These are phyloP conservation scores for Boletus eberwhitei DNA, from an alignment of 768 basidiomycete species.

Conservation along the genomic window DNA sequence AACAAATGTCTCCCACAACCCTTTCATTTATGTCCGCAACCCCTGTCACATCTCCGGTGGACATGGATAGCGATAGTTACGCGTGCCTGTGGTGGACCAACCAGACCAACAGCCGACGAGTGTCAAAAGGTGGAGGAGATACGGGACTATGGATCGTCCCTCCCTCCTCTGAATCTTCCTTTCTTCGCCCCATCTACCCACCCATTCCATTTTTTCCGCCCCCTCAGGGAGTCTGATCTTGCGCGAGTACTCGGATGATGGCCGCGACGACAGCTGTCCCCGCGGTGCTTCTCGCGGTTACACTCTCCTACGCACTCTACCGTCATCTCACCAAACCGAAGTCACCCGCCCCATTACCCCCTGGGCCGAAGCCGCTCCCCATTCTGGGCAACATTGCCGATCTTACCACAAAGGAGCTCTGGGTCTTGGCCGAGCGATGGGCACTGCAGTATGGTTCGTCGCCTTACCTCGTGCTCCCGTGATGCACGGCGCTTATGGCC, in stretches of 20 bases:
- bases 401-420: constrained; percentile 58
- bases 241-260: constrained; percentile 13
- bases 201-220: not conserved
- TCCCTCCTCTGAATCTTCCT: constrained; percentile 11
- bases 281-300: constrained; percentile 20
- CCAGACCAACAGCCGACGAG: not conserved
- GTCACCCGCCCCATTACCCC: constrained; percentile 46
- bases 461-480: no score
- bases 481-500: not conserved
- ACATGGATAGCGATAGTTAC: not conserved
- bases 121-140: constrained; percentile 11
- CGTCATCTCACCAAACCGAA: constrained; percentile 12
- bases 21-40: not conserved
- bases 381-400: constrained; percentile 63
- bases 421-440: constrained; percentile 62
- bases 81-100: not conserved
- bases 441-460: constrained; percentile 58
- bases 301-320: constrained; percentile 17
- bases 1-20: not conserved
- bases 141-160: not conserved
- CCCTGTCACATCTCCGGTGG: not conserved
- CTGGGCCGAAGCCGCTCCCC: constrained; percentile 66
- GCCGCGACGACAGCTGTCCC: constrained; percentile 2
- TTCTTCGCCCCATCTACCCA: constrained; percentile 23
- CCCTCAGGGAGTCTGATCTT: not conserved